Base-by-base conservation (phyloP, 345 rosid genomes). In the Hirschfeldia incana region DNA sequence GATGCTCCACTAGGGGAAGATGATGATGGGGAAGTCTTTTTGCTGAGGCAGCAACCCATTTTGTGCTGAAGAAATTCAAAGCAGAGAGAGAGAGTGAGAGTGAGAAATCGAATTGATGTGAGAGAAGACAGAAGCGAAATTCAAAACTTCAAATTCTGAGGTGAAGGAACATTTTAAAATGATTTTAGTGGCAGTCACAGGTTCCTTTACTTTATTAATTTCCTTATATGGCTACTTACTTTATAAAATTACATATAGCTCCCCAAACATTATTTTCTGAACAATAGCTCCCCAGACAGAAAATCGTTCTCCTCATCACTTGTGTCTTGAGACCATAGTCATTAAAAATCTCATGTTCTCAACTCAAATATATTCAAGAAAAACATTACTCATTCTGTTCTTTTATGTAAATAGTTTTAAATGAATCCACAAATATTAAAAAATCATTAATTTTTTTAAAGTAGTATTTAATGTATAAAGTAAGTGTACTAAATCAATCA, bases 21-120 rank as follows among this genome's bases (percentile, higher is more conserved):
- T 11, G 85, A 65, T 1, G 91, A 58, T 58, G 77, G 62, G 12
- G 72, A 77, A 6, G 78, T 83, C 85, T 85, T 87, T 85, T 85
- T 88, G 81, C 94, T 92, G 27, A 90, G 76, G 84, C 94, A 92
- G 79, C 82, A 78, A 49, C 97, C 97, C 97, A 90, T 91, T 63
- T 91, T 49, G 21, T 26, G 70, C 15, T 7, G 72, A 63, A 53
- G 65, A 66, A 33, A 27, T 9, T 44, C 77, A 71, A 71, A 65
- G 30, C 11, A 51, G 58, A 51, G 21, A 51, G 61, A 8, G 61
- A 55, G 27, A 8, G 61, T 16, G 27, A 55, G 49, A 36, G 42
- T n/a, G 58, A 55, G 60, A 55, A 2, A 16, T 55, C 33, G 26
- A 65, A 65, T 7, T 49, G n/a, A n/a, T n/a, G 70, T 62, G 70